Evolutionary conservation across 768 basidiomycete species (phyloP).

Genomic region (Pulveroboletus sp.): DNA sequence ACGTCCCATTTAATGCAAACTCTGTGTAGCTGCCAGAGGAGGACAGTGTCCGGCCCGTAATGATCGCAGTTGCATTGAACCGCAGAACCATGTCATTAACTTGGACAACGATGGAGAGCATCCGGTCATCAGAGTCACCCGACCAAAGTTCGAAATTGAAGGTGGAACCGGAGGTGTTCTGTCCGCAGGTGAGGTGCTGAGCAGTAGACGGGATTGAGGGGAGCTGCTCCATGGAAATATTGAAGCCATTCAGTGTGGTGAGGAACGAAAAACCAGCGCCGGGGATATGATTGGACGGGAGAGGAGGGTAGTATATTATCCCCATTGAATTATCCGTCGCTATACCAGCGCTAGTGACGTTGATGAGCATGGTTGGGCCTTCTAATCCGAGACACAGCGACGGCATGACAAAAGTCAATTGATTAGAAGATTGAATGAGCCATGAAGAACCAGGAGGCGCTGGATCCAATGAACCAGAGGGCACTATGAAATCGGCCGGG

Average conservation of each 20-base stretch:
- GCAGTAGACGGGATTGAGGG: slow-evolving; percentile 11
- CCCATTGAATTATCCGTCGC: not conserved
- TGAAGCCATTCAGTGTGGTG: slow-evolving; percentile 13
- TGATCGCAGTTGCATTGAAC: slow-evolving; percentile 8
- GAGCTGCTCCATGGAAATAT: slow-evolving; percentile 11
- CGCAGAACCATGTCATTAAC: not conserved
- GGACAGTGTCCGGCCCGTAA: slow-evolving; percentile 5
- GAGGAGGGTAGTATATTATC: slow-evolving; percentile 13
- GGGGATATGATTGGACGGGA: not conserved
- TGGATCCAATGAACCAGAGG: slow-evolving; percentile 4
- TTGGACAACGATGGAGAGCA: slow-evolving; percentile 4
- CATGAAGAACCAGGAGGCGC: not conserved
- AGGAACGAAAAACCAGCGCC: not conserved
- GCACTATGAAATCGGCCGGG: not conserved
- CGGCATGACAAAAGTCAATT: not conserved
- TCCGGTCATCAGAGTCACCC: slow-evolving; percentile 4
- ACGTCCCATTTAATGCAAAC: slow-evolving; percentile 15
- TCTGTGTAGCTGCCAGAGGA: slow-evolving; percentile 7
- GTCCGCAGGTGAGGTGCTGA: slow-evolving; percentile 4
- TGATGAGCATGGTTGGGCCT: slow-evolving; percentile 5
- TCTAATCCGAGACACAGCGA: slow-evolving; percentile 1
- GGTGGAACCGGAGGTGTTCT: accelerated
- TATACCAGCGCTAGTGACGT: not conserved
- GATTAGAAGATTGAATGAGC: not conserved
- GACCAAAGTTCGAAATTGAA: not conserved